phyloP scores from a whole-genome alignment of 164 flowering plant genomes.

The Piper betle region DNA sequence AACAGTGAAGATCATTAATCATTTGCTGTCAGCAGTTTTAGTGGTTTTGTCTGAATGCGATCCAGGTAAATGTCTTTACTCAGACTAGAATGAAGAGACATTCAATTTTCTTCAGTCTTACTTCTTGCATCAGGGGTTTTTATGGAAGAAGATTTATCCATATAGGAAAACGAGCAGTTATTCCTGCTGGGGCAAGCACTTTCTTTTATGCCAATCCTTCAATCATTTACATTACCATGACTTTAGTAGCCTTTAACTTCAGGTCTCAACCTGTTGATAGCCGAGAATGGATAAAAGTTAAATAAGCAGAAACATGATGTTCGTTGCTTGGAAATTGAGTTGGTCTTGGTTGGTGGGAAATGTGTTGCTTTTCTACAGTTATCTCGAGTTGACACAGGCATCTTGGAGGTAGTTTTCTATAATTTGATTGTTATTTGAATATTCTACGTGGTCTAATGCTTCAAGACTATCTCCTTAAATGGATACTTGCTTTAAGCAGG shows the following conservation, averaged over 20 bases:
- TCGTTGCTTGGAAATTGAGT: constrained; percentile 52
- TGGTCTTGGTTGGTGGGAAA: constrained; percentile 72
- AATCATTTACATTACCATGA: constrained; percentile 50
- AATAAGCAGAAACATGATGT: constrained; percentile 43
- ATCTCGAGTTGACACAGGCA: constrained; percentile 62
- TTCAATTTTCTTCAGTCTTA: neutral
- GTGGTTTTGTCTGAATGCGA: constrained; percentile 53
- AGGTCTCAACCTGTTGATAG: constrained; percentile 76
- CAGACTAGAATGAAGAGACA: no score
- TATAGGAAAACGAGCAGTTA: constrained; percentile 51
- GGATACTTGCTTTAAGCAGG: constrained; percentile 36
- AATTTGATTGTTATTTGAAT: neutral
- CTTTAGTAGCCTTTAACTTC: constrained; percentile 38
- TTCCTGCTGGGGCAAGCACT: constrained; percentile 50
- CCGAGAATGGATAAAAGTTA: constrained; percentile 71
- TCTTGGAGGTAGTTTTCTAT: constrained; percentile 48
- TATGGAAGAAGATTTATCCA: constrained; percentile 12
- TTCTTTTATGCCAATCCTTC: constrained; percentile 74
- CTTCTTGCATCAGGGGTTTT: constrained; percentile 37
- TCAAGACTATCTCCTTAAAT: neutral
- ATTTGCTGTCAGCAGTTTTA: constrained; percentile 47
- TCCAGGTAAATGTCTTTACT: constrained; percentile 29
- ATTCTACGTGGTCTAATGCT: neutral
- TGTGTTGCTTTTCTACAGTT: constrained; percentile 62
- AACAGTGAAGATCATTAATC: constrained; percentile 60